phyloP scores from a whole-genome alignment of 177 flowering plant genomes.

The Vitis hybrid region DNA sequence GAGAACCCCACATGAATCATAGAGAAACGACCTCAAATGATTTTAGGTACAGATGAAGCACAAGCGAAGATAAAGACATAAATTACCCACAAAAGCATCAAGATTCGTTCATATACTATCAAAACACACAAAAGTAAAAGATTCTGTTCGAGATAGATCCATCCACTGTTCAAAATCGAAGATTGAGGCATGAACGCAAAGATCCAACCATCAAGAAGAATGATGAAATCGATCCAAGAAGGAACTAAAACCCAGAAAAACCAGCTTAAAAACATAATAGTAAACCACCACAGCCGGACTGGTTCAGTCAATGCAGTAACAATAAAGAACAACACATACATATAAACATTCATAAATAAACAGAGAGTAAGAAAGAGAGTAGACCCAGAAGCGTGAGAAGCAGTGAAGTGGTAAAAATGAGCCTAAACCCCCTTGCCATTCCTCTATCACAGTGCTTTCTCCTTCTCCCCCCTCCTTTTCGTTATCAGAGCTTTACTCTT shows the following conservation, averaged over 20 bases:
- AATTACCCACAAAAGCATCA: too few relatives aligned
- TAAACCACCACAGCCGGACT: too few relatives aligned
- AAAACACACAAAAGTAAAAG: background rate
- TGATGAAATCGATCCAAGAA: background rate
- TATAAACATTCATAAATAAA: background rate
- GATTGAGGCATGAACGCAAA: background rate
- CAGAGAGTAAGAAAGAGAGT: background rate
- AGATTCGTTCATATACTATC: background rate
- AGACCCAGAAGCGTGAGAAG: slow-evolving; percentile 41
- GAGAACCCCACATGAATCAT: too few relatives aligned
- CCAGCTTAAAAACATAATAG: too few relatives aligned
- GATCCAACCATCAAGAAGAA: background rate
- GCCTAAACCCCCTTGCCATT: slow-evolving; percentile 33
- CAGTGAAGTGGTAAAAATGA: slow-evolving; percentile 29
- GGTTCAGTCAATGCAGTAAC: too few relatives aligned
- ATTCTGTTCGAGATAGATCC: background rate
- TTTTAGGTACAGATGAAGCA: too few relatives aligned
- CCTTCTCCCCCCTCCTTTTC: background rate
- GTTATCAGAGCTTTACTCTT: background rate
- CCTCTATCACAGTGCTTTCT: slow-evolving; percentile 8
- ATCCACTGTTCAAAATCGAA: background rate
- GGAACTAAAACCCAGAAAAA: background rate
- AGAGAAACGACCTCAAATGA: too few relatives aligned
- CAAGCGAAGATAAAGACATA: too few relatives aligned
- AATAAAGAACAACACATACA: background rate